phyloP scores from a whole-genome alignment of 306 rosid genomes.

The Pyrus pyrifolia region DNA sequence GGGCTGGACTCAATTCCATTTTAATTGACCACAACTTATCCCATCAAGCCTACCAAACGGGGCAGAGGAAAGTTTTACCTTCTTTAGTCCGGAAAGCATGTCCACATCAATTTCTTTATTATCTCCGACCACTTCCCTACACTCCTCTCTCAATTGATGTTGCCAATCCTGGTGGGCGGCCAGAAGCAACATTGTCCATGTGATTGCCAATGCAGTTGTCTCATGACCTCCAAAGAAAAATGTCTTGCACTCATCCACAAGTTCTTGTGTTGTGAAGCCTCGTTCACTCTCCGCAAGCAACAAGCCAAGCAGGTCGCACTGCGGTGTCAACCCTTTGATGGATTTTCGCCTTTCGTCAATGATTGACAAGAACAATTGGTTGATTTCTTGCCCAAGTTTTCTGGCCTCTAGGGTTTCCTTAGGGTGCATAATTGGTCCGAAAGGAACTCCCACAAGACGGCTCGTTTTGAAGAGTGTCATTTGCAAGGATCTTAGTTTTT shows the following conservation, averaged over 20 bases:
- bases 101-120: conserved; percentile 29
- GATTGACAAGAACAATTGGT: conserved; percentile 30
- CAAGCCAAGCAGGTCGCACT: conserved; percentile 46
- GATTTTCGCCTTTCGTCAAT: conserved; percentile 30
- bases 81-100: conserved; percentile 46
- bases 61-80: conserved; percentile 29
- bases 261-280: conserved; percentile 36
- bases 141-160: conserved; percentile 58
- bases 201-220: conserved; percentile 82
- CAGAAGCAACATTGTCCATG: conserved; percentile 78
- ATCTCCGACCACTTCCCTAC: conserved; percentile 49
- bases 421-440: conserved; percentile 32
- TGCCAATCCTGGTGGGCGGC: conserved; percentile 75
- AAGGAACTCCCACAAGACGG: conserved; percentile 78
- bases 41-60: no score
- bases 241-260: conserved; percentile 83
- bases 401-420: conserved; percentile 46
- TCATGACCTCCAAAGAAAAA: conserved; percentile 91
- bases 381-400: conserved; percentile 64
- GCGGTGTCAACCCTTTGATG: background rate
- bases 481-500: conserved; percentile 54
- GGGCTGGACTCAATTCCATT: background rate
- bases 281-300: conserved; percentile 38
- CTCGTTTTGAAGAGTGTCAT: conserved; percentile 52
- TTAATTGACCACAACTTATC: no score